Conservation (phyloP, 106 monocot genomes). For the Gastrodia elata region DNA sequence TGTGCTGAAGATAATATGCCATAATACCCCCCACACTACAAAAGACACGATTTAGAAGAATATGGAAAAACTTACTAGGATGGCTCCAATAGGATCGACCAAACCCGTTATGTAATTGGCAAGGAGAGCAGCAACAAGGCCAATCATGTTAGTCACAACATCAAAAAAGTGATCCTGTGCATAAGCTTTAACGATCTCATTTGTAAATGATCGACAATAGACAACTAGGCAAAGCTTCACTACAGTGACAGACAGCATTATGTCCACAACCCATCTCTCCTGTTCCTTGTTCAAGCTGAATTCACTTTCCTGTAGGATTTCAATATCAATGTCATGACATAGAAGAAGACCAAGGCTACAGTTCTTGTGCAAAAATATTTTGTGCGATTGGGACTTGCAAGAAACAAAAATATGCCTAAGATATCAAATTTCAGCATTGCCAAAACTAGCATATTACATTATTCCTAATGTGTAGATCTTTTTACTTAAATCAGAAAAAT, state of each 20-base stretch:
- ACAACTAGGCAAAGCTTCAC: constrained; percentile 70
- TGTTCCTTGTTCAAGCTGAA: constrained; percentile 73
- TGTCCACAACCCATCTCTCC: constrained; percentile 58
- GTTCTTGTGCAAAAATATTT: neutral
- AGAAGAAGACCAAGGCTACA: neutral
- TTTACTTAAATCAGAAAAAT: neutral
- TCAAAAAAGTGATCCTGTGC: constrained; percentile 98
- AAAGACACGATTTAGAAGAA: neutral
- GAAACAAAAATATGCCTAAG: neutral
- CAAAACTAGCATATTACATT: neutral
- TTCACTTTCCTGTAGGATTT: constrained; percentile 29
- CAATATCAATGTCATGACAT: neutral
- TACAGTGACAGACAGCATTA: constrained; percentile 70
- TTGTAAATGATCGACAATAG: constrained; percentile 83
- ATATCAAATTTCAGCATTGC: neutral
- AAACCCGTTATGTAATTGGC: constrained; percentile 68
- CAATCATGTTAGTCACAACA: constrained; percentile 89
- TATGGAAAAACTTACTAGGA: constrained; percentile 58
- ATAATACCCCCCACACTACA: too few species aligned
- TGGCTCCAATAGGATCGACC: constrained; percentile 95
- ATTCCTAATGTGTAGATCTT: neutral
- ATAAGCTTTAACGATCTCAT: constrained; percentile 97
- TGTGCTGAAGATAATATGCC: too few species aligned
- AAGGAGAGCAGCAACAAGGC: constrained; percentile 81
- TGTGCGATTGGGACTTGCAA: neutral